Evolutionary conservation across 78 protist genomes (phyloP), one percentile per base, ranked within the genome.

Genomic region (Dictyostelium brefeldianum): DNA sequence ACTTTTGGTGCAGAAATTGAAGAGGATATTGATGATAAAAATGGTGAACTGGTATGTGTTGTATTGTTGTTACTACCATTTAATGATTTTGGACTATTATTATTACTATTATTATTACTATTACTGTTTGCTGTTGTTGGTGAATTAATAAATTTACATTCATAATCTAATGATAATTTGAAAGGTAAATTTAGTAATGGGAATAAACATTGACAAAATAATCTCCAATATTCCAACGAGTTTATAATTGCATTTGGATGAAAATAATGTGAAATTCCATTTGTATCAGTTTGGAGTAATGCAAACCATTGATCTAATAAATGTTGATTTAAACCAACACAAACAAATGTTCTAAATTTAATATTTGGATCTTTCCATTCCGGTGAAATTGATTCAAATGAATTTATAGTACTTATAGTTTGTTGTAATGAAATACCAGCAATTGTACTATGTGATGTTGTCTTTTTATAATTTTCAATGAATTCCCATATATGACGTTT

Each of bases 291-390:
- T 74, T 78, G 71, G 3, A 87, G 67, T 4, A 74, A 50, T 29
- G 36, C 36, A 62, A 87, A 20, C 93, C 93, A 87, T 48, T 87
- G 93, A 56, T 87, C 93, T 17, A 87, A 43, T 6, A 87, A 48
- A 20, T 77, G 83, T 12, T 56, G 43, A 65, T 87, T 87, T 31
- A 87, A 50, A 36, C 78, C 93, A 4, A n/a, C 51, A 36, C 93
- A 87, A 20, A 87, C 22, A 10, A 87, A 87, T 1, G 93, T 64
- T 87, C 93, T 54, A 51, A 87, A 77, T 29, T 77, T 74, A 27
- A 74, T 48, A 51, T 87, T 87, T 41, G 93, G 84, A 65, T 87
- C 93, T 41, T 59, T 56, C 92, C 92, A 84, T 20, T 77, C 31
- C 17, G 92, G 36, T 57, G 92, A 77, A 41, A 73, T 51, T 11